These are phyloP conservation scores for Wallacemonas rigidus DNA, from an alignment of 208 protist genomes.

Conservation along the genomic window DNA sequence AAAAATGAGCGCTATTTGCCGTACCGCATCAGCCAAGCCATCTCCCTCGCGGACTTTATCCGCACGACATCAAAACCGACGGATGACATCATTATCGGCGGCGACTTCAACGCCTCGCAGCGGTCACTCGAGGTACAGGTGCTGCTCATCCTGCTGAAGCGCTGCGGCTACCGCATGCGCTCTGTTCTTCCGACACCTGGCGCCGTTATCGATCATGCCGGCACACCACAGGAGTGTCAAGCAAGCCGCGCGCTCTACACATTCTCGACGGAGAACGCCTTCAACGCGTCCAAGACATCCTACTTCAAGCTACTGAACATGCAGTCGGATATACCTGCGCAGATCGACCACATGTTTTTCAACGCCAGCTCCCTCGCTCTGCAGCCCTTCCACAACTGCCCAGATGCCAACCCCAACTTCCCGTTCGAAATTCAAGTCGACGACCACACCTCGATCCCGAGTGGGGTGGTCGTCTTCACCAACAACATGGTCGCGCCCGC, in stretches of 20 bases:
- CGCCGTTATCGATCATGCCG: slow-evolving; percentile 23
- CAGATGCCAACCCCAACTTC: slow-evolving; percentile 50
- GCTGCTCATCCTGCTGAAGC: slow-evolving; percentile 72
- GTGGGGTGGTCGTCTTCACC: slow-evolving; percentile 79
- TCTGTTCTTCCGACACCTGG: slow-evolving; percentile 62
- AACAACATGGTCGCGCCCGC: slow-evolving; percentile 48
- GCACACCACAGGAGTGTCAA: slow-evolving; percentile 24
- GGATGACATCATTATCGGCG: slow-evolving; percentile 78
- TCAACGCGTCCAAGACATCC: slow-evolving; percentile 73
- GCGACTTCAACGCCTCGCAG: slow-evolving; percentile 87
- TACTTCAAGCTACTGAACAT: slow-evolving; percentile 80
- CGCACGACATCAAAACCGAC: slow-evolving; percentile 63
- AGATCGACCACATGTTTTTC: slow-evolving; percentile 91
- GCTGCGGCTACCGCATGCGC: slow-evolving; percentile 63
- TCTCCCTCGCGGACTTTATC: slow-evolving; percentile 82
- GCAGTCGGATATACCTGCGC: slow-evolving; percentile 68
- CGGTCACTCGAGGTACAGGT: slow-evolving; percentile 82
- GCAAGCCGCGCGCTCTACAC: slow-evolving; percentile 46
- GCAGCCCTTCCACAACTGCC: slow-evolving; percentile 68
- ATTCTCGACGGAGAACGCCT: slow-evolving; percentile 74
- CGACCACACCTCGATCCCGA: slow-evolving; percentile 32
- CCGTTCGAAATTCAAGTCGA: slow-evolving; percentile 34
- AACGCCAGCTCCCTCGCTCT: slow-evolving; percentile 47
- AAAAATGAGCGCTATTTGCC: slow-evolving; percentile 80
- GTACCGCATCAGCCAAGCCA: slow-evolving; percentile 75